Evolutionary conservation across 306 rosid genomes (phyloP), one percentile per base, ranked within the genome.

Genomic region (Potentilla sterilis): DNA sequence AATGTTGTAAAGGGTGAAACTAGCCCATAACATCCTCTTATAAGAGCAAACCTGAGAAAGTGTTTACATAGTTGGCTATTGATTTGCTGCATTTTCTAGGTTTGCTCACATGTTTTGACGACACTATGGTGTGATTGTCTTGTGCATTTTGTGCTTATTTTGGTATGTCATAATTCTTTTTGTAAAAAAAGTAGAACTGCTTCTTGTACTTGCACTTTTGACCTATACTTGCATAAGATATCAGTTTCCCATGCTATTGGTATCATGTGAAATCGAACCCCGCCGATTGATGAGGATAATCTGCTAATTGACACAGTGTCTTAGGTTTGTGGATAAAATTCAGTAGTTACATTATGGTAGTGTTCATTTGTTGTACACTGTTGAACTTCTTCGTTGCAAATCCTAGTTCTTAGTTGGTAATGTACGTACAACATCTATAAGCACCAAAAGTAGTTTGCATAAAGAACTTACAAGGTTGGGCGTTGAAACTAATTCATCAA

Each of bases 1-100:
- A 57, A 44, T 61, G 77, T 15, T 57, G 10, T 11, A 21, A 44
- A 61, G 44, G 44, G 58, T 61, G 46, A 74, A 61, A 62, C 46
- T 22, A 37, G 48, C 34, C 41, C 0, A 6, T 47, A 9, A 18
- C 34, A 44, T 61, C 35, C 34, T 44, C 21, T 32, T 32, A 43
- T 59, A 21, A 21, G 14, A 55, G 32, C 0, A 21, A 57, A 57
- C 63, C 9, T 9, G n/a, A 6, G 40, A 14, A 32, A 16, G n/a
- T 14, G 40, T 61, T 61, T 28, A 13, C 38, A 9, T 55, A 9
- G 18, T 59, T 9, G 12, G 66, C 38, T 0, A 7, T 18, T 34
- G 0, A 0, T 61, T 61, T 59, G 9, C 64, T 58, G 24, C 64
- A 58, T 58, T 58, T 58, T 57, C 15, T 12, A 12, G 28, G 66